A percentile compares a stretch with the other conserved stretches of the same genome.
Evolutionary conservation across 164 flowering plant species (phyloP).

Genomic region (Chimonanthus praecox): DNA sequence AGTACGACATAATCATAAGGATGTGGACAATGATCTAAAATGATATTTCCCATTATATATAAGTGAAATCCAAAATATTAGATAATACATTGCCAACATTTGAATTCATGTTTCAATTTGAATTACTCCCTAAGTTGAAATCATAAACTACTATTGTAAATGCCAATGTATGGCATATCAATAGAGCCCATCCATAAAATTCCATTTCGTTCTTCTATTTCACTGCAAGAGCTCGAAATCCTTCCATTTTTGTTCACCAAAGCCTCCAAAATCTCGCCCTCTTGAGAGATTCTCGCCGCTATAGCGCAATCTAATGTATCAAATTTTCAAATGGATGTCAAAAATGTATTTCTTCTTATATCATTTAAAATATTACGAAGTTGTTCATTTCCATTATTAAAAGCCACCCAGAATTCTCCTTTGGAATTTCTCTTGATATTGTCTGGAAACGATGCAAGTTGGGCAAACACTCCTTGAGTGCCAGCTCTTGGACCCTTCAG

Average conservation of each 20-base stretch:
- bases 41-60: no score
- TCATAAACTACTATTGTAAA: not conserved
- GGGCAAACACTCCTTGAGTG: constrained; percentile 3
- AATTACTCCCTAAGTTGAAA: no score
- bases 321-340: not conserved
- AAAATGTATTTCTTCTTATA: not conserved
- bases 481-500: constrained; percentile 14
- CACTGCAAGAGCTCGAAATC: constrained; percentile 25
- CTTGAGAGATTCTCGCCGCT: not conserved
- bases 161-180: constrained; percentile 19
- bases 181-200: constrained; percentile 57
- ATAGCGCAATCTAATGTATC: not conserved
- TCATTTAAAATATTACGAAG: not conserved
- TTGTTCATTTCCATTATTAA: not conserved
- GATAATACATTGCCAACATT: no score
- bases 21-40: no score
- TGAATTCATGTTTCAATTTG: no score
- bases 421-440: constrained; percentile 17
- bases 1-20: no score
- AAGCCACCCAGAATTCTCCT: constrained; percentile 20
- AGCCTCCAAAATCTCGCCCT: constrained; percentile 27
- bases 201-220: constrained; percentile 45
- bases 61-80: no score
- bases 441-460: constrained; percentile 16
- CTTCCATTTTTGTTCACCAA: constrained; percentile 17